Evolutionary conservation across 2,329 filamentous ascomycete genomes (phyloP), one percentile per base, ranked within the genome.

Genomic region (Scedosporium dehoogii): DNA sequence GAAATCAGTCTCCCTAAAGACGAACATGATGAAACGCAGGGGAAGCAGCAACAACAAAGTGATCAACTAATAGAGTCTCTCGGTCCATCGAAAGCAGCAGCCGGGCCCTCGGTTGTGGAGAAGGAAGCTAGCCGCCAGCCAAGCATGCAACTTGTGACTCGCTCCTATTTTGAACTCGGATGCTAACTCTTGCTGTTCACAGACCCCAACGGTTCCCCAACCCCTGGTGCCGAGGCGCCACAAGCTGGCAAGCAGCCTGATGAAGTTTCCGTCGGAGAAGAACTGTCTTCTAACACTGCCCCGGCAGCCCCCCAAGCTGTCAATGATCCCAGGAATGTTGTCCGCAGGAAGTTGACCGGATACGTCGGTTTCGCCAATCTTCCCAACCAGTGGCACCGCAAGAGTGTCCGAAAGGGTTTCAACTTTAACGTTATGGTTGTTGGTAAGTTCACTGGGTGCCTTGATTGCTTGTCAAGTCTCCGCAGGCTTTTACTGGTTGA

Each of bases 361-460:
- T 99, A 97, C 72, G 94, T 99, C 72, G 94, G 94, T 68, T 99
- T 99, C 73, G 94, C 94, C 76, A 99, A 99, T 77, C 80, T 99
- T 74, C 94, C 94, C 67, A 99, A 99, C 81, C 94, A 99, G 80
- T 99, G 94, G 94, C 94, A 99, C 83, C 93, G 94, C 78, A 99
- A 99, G 89, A 97, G 92, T 86, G 94, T 99, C 72, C 91, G 94
- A 75, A 99, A 99, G 80, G 94, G 94, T 66, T 99, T 99, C 86
- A 99, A 97, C 85, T 99, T 99, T 85, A 99, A 99, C 75, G 94
- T 99, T 70, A 99, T 99, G 94, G 94, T 99, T 78, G 94, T 99
- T 79, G 94, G 94, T 97, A 83, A 73, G 92, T 88, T n/a, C n/a
- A n/a, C n/a, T 12, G 53, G 29, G 6, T 33, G 29, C 29, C 6